These are phyloP conservation scores for Cyclotella atomus DNA, from an alignment of 108 stramenopile species.

Conservation along the genomic window DNA sequence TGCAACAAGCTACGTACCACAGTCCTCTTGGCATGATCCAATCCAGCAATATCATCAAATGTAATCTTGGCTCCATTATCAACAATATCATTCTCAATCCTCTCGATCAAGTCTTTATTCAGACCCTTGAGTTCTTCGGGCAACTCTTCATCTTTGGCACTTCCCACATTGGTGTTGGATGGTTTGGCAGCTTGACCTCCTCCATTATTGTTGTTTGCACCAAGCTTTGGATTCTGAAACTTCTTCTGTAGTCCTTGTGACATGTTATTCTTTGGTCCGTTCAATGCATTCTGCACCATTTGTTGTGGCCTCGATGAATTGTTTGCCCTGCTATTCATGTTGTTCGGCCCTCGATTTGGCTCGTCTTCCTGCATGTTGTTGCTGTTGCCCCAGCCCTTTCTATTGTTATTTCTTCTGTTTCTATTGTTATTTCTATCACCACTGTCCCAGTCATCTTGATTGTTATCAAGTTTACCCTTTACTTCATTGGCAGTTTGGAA, in stretches of 20 bases:
- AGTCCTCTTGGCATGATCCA: slow-evolving; percentile 85
- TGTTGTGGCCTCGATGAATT: slow-evolving; percentile 43
- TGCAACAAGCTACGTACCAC: slow-evolving; percentile 29
- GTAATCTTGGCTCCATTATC: slow-evolving; percentile 70
- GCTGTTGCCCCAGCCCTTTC: slow-evolving; percentile 1
- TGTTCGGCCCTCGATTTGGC: slow-evolving; percentile 5
- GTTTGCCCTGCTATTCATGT: background rate
- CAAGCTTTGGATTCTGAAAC: slow-evolving; percentile 74
- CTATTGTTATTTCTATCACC: slow-evolving; percentile 14
- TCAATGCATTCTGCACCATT: slow-evolving; percentile 20
- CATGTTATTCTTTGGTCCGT: slow-evolving; percentile 57
- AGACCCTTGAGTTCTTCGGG: slow-evolving; percentile 84
- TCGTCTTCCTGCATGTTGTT: background rate
- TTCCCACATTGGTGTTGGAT: background rate
- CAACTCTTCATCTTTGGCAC: slow-evolving; percentile 73
- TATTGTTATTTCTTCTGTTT: background rate
- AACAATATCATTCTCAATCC: slow-evolving; percentile 88
- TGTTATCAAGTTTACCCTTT: slow-evolving; percentile 16
- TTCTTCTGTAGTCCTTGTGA: slow-evolving; percentile 80
- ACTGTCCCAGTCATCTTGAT: slow-evolving; percentile 23
- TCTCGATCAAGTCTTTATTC: slow-evolving; percentile 87
- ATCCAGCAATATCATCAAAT: slow-evolving; percentile 93
- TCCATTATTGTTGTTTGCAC: slow-evolving; percentile 18
- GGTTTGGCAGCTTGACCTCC: no score
- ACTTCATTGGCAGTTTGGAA: slow-evolving; percentile 71